Conservation (phyloP, 495 filamentous ascomycete genomes). For the Aspergillus kassunensis region DNA sequence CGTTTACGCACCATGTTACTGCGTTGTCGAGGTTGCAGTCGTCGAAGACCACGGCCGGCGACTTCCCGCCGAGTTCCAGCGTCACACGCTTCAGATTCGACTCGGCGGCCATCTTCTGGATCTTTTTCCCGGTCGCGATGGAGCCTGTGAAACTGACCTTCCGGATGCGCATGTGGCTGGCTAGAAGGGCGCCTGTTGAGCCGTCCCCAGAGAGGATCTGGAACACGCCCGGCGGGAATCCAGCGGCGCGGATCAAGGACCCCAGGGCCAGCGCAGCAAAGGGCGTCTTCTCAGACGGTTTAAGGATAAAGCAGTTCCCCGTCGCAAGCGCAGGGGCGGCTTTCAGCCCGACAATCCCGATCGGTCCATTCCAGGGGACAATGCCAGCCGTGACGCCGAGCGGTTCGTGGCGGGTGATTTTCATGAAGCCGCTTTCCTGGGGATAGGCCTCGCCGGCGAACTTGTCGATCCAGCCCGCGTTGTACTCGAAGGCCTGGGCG, state of each 20-base stretch:
- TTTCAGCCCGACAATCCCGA: constrained; percentile 78
- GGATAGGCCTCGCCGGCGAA: constrained; percentile 47
- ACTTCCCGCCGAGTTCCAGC: constrained; percentile 37
- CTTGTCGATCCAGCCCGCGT: constrained; percentile 47
- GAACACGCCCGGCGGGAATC: constrained; percentile 81
- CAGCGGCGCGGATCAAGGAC: constrained; percentile 58
- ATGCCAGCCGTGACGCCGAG: constrained; percentile 86
- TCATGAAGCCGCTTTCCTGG: constrained; percentile 93
- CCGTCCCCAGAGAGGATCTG: constrained; percentile 68
- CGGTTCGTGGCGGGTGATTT: constrained; percentile 83
- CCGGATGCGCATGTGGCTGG: constrained; percentile 77
- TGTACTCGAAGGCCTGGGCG: constrained; percentile 52
- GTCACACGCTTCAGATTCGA: constrained; percentile 29
- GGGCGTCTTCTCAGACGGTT: constrained; percentile 86
- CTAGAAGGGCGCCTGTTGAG: constrained; percentile 76
- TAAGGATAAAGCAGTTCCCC: constrained; percentile 65
- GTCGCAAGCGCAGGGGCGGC: constrained; percentile 48
- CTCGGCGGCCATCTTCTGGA: not conserved
- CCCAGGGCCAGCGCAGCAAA: constrained; percentile 57
- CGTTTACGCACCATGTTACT: constrained; percentile 9
- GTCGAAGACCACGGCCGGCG: constrained; percentile 31
- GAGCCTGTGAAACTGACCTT: constrained; percentile 89
- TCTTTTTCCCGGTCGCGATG: constrained; percentile 66
- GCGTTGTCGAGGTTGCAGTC: constrained; percentile 20
- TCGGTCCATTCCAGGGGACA: constrained; percentile 92